Evolutionary conservation across 225 moss, liverwort and hornwort species (phyloP).

Genomic region (Physcomitrellopsis africana): DNA sequence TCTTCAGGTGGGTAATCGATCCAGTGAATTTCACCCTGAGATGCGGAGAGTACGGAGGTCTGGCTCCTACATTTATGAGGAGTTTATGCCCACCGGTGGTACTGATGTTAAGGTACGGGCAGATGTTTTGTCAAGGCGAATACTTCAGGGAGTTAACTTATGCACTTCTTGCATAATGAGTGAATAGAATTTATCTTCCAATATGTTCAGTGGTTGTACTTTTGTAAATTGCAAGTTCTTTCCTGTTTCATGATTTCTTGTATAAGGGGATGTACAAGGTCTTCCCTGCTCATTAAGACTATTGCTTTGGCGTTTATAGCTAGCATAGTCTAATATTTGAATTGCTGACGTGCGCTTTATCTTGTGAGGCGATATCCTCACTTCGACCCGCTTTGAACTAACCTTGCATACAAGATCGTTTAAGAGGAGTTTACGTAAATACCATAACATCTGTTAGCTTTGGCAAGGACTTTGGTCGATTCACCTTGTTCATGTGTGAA

Average conservation of each 20-base stretch:
- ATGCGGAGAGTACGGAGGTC: constrained; percentile 88
- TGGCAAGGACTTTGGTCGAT: not conserved
- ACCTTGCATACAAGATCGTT: too few species aligned
- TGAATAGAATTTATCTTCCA: constrained; percentile 3
- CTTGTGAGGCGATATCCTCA: too few species aligned
- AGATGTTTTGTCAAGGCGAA: not conserved
- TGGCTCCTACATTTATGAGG: constrained; percentile 98
- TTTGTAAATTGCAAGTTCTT: constrained; percentile 9
- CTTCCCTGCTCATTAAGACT: constrained; percentile 5
- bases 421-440: too few species aligned
- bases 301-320: constrained; percentile 5
- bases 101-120: constrained; percentile 93
- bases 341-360: not conserved
- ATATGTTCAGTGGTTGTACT: constrained; percentile 21
- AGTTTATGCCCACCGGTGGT: constrained; percentile 98
- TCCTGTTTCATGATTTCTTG: not conserved
- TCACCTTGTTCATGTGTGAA: not conserved
- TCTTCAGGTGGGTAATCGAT: constrained; percentile 94
- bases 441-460: too few species aligned
- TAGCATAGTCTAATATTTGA: constrained; percentile 14
- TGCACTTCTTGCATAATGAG: not conserved
- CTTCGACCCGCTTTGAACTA: too few species aligned
- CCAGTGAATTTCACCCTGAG: constrained; percentile 97
- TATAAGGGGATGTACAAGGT: constrained; percentile 8
- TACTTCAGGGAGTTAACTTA: not conserved